Conservation (phyloP, 805 yeast species). For the Komagataella kurtzmanii region DNA sequence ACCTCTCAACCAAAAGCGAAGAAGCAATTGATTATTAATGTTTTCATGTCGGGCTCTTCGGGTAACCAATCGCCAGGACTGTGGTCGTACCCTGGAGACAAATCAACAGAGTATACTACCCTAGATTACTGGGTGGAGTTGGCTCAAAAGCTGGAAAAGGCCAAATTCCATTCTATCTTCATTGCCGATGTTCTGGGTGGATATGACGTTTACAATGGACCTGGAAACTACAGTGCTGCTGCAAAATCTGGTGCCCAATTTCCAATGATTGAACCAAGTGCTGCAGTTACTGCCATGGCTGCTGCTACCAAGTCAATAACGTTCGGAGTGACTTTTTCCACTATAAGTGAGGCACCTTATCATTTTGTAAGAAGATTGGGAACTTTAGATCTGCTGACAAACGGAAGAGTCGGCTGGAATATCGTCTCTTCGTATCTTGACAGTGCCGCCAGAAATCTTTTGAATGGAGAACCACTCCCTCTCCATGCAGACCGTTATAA, state of each 20-base stretch:
- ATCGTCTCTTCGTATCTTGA: conserved; percentile 17
- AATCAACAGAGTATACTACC: conserved; percentile 6
- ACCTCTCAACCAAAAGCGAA: not conserved
- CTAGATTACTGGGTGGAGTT: conserved; percentile 8
- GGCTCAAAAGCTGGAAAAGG: conserved; percentile 4
- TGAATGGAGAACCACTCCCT: conserved; percentile 14
- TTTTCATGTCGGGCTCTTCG: conserved; percentile 5
- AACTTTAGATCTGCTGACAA: conserved; percentile 18
- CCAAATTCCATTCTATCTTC: conserved; percentile 5
- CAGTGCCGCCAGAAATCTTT: conserved; percentile 14
- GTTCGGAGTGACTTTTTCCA: conserved; percentile 19
- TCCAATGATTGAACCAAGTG: conserved; percentile 10
- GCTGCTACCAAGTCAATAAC: conserved; percentile 15
- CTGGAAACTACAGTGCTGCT: conserved; percentile 3
- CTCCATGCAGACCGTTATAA: conserved; percentile 17
- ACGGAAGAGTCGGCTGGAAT: conserved; percentile 19
- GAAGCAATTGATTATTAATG: conserved; percentile 5
- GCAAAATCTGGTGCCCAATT: conserved; percentile 5
- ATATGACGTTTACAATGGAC: conserved; percentile 5
- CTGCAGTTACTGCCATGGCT: conserved; percentile 22
- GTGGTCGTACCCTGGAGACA: conserved; percentile 10
- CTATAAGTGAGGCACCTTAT: conserved; percentile 18
- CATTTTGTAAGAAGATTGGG: conserved; percentile 17
- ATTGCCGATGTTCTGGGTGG: conserved; percentile 6
- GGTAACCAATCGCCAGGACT: conserved; percentile 9